phyloP scores from a whole-genome alignment of 1,284 basidiomycete genomes.

The Ceratobasidium sp. region DNA sequence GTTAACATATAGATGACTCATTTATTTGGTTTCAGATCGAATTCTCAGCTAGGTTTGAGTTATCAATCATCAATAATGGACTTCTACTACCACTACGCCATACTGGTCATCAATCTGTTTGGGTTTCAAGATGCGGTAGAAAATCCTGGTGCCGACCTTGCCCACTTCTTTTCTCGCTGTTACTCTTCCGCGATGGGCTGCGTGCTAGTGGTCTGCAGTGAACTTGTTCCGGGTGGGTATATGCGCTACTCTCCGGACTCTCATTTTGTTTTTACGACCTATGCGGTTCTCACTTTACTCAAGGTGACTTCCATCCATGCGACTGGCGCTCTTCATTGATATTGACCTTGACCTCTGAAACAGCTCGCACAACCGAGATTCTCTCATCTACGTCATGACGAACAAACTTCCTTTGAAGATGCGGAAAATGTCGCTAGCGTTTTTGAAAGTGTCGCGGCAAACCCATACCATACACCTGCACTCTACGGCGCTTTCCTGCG shows the following conservation, averaged over 20 bases:
- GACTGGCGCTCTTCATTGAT: conserved; percentile 19
- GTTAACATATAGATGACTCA: background rate
- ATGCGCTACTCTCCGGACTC: conserved; percentile 90
- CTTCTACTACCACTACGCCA: conserved; percentile 87
- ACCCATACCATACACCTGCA: conserved; percentile 81
- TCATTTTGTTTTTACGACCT: conserved; percentile 90
- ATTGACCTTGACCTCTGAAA: conserved; percentile 38
- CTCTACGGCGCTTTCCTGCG: conserved; percentile 88
- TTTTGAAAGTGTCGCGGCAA: conserved; percentile 77
- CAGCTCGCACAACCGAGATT: conserved; percentile 86
- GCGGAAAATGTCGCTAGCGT: conserved; percentile 83
- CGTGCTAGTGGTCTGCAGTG: conserved; percentile 75
- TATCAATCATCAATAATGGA: conserved; percentile 60
- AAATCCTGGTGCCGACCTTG: conserved; percentile 74
- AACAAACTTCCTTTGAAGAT: conserved; percentile 72
- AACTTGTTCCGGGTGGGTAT: conserved; percentile 77
- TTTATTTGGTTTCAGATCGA: background rate
- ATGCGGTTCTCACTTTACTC: conserved; percentile 85
- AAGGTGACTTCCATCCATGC: conserved; percentile 68
- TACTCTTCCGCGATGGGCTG: conserved; percentile 80
- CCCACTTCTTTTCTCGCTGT: conserved; percentile 87
- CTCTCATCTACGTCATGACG: conserved; percentile 76
- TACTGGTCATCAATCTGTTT: conserved; percentile 91
- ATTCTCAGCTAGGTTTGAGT: background rate
- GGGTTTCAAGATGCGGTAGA: conserved; percentile 94